Evolutionary conservation across 1,284 basidiomycete species (phyloP), one percentile per base, ranked within the genome.

Genomic region (Fistulinella cinereoalba): DNA sequence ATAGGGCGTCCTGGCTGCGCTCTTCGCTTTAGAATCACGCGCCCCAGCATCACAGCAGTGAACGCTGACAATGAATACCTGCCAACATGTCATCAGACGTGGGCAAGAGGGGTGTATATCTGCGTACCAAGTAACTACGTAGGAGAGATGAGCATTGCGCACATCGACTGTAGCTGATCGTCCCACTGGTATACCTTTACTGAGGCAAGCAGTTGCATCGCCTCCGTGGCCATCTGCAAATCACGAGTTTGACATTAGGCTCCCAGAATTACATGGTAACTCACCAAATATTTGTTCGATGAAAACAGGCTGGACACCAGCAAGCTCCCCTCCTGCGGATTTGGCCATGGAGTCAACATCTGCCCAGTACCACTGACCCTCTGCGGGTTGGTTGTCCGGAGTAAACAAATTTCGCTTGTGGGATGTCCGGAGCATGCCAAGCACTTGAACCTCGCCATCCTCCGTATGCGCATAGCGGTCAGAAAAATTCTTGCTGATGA

Each of bases 71-170:
- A 67, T 1, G 83, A 76, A 68, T 83, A 88, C 85, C 86, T 88
- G 51, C 45, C 16, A 41, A 39, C 24, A 16, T 24, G 22, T 39
- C 37, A 27, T 50, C 16, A 43, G 41, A 43, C 49, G 31, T 16
- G 42, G 44, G 22, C 31, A 22, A 19, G 29, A 25, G 18, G 21
- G 41, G 34, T 29, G 19, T 44, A 44, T 5, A 23, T 40, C 50
- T 23, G 56, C 75, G 40, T 58, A 94, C 96, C 96, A 99, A 11
- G 96, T 99, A 16, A 88, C 80, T 6, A 96, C 92, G 66, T 99
- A 99, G 6, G 93, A 95, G 9, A 92, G 78, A 72, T 99, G 96
- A 46, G 93, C 85, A 68, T 99, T 99, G 34, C 97, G 79, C 41
- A 99, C 71, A 62, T 98, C 92, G 36, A 98, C 86, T 4, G 82